A percentile compares a stretch with the other conserved stretches of the same genome.
phyloP scores from a whole-genome alignment of 352 stramenopile species.

The Pythium oligandrum region DNA sequence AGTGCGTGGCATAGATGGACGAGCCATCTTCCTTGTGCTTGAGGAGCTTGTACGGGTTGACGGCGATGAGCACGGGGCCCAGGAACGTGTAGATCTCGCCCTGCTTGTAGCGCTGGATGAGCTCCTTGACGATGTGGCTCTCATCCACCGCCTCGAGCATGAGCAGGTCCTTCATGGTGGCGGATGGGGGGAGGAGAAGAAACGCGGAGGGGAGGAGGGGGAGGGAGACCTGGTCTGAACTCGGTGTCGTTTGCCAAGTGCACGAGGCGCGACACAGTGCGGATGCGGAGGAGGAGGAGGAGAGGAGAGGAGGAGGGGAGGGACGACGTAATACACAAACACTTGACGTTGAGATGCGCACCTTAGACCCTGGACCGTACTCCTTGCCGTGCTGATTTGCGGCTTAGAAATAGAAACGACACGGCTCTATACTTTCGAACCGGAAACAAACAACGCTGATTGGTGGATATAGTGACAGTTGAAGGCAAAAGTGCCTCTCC shows the following conservation, averaged over 20 bases:
- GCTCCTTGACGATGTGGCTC: slow-evolving; percentile 67
- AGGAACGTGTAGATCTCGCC: slow-evolving; percentile 90
- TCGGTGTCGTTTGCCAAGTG: no score
- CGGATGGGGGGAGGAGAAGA: background rate
- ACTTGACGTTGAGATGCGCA: no score
- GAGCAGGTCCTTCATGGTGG: slow-evolving; percentile 61
- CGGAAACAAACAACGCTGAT: no score
- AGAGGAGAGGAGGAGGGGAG: background rate
- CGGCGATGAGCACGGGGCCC: slow-evolving; percentile 85
- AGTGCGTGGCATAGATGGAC: slow-evolving; percentile 76
- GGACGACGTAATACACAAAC: background rate
- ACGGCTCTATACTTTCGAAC: no score
- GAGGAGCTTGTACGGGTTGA: slow-evolving; percentile 89
- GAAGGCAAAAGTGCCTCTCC: no score
- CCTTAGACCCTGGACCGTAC: no score
- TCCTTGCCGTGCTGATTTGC: no score
- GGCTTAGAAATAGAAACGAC: no score
- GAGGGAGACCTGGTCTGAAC: no score
- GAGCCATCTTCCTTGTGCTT: slow-evolving; percentile 47
- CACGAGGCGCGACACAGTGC: no score
- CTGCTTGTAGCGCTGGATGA: slow-evolving; percentile 73
- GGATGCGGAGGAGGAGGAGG: background rate
- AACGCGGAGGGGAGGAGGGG: background rate
- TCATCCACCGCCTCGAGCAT: slow-evolving; percentile 78
- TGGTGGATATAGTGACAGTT: no score